A percentile compares a stretch with the other conserved stretches of the same genome.
phyloP scores from a whole-genome alignment of 202 grass and related monocot species.

The Cymbopogon flexuosus region DNA sequence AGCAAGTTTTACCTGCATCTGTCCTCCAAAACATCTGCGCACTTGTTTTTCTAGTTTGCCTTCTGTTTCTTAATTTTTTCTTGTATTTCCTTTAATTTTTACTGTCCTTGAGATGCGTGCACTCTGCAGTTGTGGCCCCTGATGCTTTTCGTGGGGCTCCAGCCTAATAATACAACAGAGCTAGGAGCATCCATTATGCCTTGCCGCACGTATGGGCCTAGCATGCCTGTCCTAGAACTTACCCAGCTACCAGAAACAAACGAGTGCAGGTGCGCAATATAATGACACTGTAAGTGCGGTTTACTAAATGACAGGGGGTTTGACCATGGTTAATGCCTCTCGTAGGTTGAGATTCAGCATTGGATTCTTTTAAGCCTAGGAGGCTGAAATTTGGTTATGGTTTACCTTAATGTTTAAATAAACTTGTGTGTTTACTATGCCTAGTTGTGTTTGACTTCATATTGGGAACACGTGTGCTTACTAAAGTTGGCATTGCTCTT shows the following conservation, averaged over 20 bases:
- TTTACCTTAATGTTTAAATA: neutral
- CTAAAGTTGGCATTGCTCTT: conserved; percentile 5
- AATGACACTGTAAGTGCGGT: neutral
- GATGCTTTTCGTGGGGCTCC: conserved; percentile 32
- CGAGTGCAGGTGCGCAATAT: neutral
- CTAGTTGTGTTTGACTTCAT: conserved; percentile 19
- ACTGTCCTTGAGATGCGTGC: conserved; percentile 27
- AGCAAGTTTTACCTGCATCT: conserved; percentile 31
- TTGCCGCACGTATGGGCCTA: conserved; percentile 7
- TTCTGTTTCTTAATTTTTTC: neutral
- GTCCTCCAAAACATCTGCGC: conserved; percentile 7
- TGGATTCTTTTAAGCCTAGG: neutral
- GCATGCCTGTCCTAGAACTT: conserved; percentile 23
- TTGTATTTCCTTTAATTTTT: neutral
- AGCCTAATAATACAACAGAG: conserved; percentile 31
- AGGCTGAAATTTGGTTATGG: conserved; percentile 7
- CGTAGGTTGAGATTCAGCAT: conserved; percentile 10
- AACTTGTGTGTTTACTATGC: conserved; percentile 8
- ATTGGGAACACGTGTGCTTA: neutral
- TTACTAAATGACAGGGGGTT: neutral
- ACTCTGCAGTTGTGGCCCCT: conserved; percentile 28
- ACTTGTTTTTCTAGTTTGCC: neutral
- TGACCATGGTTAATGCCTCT: neutral
- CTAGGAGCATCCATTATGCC: conserved; percentile 16
- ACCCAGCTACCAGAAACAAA: conserved; percentile 14